These are phyloP conservation scores for Panaeolus papilionaceus DNA, from an alignment of 768 basidiomycete genomes.

Conservation along the genomic window DNA sequence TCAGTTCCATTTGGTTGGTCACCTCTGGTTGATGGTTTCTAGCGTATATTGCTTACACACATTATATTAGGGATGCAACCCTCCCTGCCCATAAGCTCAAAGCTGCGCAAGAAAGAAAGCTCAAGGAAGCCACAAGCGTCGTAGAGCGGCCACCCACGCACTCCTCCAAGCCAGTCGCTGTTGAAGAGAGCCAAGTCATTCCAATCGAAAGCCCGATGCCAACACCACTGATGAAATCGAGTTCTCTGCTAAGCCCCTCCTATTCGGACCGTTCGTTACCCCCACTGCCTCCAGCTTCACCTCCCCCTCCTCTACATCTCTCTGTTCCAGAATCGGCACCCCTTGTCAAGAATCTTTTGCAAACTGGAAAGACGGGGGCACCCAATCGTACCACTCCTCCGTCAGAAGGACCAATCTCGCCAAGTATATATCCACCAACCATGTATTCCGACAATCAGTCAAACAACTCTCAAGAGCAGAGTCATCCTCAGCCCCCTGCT, in stretches of 20 bases:
- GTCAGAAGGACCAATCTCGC: constrained; percentile 25
- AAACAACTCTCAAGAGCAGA: background rate
- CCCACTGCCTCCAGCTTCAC: constrained; percentile 33
- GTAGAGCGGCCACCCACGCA: background rate
- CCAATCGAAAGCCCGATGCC: constrained; percentile 31
- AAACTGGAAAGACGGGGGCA: constrained; percentile 1
- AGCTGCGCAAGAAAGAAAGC: constrained; percentile 5
- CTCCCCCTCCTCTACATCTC: constrained; percentile 24
- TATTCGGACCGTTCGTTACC: constrained; percentile 39
- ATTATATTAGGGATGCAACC: constrained; percentile 59
- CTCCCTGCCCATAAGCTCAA: constrained; percentile 41
- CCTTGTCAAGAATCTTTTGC: background rate
- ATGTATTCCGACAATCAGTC: constrained; percentile 15
- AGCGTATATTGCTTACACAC: background rate
- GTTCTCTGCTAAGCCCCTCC: constrained; percentile 26
- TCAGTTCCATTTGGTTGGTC: constrained; percentile 74
- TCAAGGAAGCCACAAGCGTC: background rate
- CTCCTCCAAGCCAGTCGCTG: background rate
- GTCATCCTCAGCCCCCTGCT: constrained; percentile 9
- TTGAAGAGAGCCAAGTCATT: background rate
- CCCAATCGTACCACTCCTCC: constrained; percentile 16
- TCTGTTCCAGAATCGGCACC: constrained; percentile 21
- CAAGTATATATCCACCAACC: constrained; percentile 34
- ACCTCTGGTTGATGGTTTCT: constrained; percentile 11
- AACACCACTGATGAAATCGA: constrained; percentile 26